A percentile compares a stretch with the other conserved stretches of the same genome.
phyloP scores from a whole-genome alignment of 140 eudicot genomes.

The Bidens hawaiensis region DNA sequence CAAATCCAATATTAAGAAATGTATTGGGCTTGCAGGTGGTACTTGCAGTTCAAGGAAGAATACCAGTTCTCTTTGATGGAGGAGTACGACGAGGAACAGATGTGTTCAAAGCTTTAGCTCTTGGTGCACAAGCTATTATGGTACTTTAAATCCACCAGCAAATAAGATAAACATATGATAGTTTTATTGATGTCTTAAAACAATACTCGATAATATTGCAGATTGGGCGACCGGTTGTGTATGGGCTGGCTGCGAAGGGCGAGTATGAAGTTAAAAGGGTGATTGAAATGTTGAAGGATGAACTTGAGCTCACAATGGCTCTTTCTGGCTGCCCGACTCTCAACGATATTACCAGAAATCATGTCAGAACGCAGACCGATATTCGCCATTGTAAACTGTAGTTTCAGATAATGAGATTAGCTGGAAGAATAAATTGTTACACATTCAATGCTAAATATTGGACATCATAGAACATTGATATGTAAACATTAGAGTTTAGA shows the following conservation, averaged over 20 bases:
- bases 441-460: not conserved
- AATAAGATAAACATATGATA: not conserved
- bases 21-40: conserved; percentile 49
- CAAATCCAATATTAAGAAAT: not conserved
- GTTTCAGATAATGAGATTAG: not conserved
- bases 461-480: not conserved
- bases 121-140: conserved; percentile 81
- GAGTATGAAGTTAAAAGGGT: conserved; percentile 58
- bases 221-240: conserved; percentile 73
- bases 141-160: conserved; percentile 31
- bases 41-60: conserved; percentile 52
- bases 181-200: not conserved
- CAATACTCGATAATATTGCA: conserved; percentile 13
- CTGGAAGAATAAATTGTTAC: not conserved
- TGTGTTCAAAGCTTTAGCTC: conserved; percentile 86
- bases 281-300: conserved; percentile 62
- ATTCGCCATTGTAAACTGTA: conserved; percentile 32
- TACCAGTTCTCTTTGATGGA: conserved; percentile 80
- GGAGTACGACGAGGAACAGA: conserved; percentile 94
- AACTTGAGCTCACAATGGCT: conserved; percentile 86
- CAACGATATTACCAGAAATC: conserved; percentile 53
- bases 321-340: conserved; percentile 68
- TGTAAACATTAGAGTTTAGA: not conserved
- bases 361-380: conserved; percentile 46
- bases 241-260: conserved; percentile 74